Base-by-base conservation (phyloP, 176 grass and related monocot genomes). In the Cocos nucifera region DNA sequence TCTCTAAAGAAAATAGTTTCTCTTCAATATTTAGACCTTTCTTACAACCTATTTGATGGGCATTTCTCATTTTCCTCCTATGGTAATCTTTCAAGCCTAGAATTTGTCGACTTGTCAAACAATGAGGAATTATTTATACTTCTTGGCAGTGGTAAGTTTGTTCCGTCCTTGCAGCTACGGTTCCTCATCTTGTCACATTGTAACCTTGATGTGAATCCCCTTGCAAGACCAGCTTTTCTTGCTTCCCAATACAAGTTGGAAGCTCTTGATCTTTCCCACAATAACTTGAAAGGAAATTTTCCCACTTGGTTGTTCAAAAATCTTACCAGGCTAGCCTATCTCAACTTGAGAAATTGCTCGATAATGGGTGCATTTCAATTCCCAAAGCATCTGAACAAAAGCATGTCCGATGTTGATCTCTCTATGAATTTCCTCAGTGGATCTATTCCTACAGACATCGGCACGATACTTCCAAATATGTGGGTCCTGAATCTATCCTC, bases 231-330 rank as follows among this genome's bases (percentile, higher is more conserved):
- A n/a, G n/a, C 52, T 15, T 86, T 86, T 23, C 49, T 86, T 15
- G 6, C 1, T 18, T 68, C 62, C 10, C 77, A 80, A 2, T 0
- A n/a, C n/a, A n/a, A n/a, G n/a, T n/a, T n/a, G n/a, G 2, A 64
- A 19, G 0, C n/a, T 10, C 69, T 85, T 25, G 67, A 21, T 53
- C 60, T 85, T 25, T 68, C 77, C 8, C 57, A 69, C 8, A 85
- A 49, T 30, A 75, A 54, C 19, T 58, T 79, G 19, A 6, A 17
- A 12, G 82, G 29, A 27, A 63, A 3, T 15, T 64, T 81, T 50
- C 69, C 73, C 0, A 54, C 35, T 56, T 86, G 78, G 69, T 17
- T 78, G 5, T 60, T 86, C 9, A 52, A 66, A 56, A 69, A 77
- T 4, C 14, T 69, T 6, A 17, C 69, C 0, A 29, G 24, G 35